phyloP scores from a whole-genome alignment of 2,329 filamentous ascomycete species.

The Alternaria alternata region DNA sequence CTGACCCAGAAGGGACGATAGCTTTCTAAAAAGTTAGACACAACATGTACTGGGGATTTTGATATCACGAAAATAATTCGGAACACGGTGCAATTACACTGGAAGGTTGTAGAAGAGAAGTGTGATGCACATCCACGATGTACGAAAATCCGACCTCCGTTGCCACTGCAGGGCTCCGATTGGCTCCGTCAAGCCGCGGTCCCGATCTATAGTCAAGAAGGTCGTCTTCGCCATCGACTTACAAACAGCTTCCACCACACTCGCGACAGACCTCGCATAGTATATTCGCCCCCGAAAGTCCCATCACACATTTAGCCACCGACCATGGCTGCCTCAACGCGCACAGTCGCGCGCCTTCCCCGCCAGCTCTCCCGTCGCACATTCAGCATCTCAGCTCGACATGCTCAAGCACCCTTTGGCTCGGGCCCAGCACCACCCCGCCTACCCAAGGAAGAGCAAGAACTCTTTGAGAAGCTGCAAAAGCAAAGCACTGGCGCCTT shows the following conservation, averaged over 20 bases:
- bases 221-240: constrained; percentile 4
- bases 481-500: constrained; percentile 77
- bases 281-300: background rate
- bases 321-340: constrained; percentile 24
- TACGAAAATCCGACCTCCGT: constrained; percentile 18
- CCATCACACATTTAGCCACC: background rate
- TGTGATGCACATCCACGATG: background rate
- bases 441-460: constrained; percentile 87
- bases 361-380: constrained; percentile 37
- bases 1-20: constrained; percentile 6
- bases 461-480: constrained; percentile 88
- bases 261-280: background rate
- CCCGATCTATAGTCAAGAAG: constrained; percentile 12
- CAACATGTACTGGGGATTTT: constrained; percentile 11
- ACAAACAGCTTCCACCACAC: constrained; percentile 7
- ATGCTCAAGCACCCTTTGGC: constrained; percentile 33
- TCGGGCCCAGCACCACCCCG: constrained; percentile 77
- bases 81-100: background rate
- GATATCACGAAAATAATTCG: constrained; percentile 10
- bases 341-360: constrained; percentile 29
- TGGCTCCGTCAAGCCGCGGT: constrained; percentile 25
- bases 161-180: constrained; percentile 33
- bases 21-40: constrained; percentile 17
- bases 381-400: constrained; percentile 24
- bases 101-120: background rate